phyloP scores from a whole-genome alignment of 192 early-diverging fungal species.

The Coemansia sp. region DNA sequence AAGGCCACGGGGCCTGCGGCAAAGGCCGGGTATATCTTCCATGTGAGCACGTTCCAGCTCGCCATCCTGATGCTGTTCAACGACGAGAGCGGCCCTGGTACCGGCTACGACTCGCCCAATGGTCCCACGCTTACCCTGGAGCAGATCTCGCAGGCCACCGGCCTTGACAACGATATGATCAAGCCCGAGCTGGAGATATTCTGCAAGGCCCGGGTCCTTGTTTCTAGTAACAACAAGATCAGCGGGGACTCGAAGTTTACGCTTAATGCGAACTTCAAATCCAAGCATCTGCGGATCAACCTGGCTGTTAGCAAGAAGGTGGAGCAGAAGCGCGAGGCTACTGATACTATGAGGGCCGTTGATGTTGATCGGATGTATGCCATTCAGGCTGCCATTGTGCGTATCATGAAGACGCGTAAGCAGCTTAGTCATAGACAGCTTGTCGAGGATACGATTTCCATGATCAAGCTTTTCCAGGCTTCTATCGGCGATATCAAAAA shows the following conservation, averaged over 20 bases:
- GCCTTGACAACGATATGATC: constrained; percentile 65
- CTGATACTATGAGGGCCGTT: constrained; percentile 89
- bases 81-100: constrained; percentile 48
- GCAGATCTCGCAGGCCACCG: constrained; percentile 74
- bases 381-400: constrained; percentile 99
- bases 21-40: constrained; percentile 56
- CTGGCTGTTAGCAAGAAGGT: constrained; percentile 79
- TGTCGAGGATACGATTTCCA: constrained; percentile 84
- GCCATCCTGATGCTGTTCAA: constrained; percentile 92
- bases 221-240: constrained; percentile 16
- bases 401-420: constrained; percentile 99
- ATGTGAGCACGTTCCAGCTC: constrained; percentile 89
- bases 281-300: constrained; percentile 86
- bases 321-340: constrained; percentile 87
- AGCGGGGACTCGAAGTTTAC: constrained; percentile 55
- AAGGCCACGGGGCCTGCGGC: constrained; percentile 70
- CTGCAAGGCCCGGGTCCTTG: constrained; percentile 79
- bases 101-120: constrained; percentile 55
- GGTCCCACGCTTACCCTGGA: constrained; percentile 59
- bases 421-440: constrained; percentile 78
- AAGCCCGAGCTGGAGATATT: constrained; percentile 69
- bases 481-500: constrained; percentile 91
- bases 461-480: constrained; percentile 89
- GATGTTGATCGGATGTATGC: constrained; percentile 87
- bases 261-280: constrained; percentile 80